Evolutionary conservation across 2,329 filamentous ascomycete species (phyloP).

Genomic region (Chaetoscypha palmicola): DNA sequence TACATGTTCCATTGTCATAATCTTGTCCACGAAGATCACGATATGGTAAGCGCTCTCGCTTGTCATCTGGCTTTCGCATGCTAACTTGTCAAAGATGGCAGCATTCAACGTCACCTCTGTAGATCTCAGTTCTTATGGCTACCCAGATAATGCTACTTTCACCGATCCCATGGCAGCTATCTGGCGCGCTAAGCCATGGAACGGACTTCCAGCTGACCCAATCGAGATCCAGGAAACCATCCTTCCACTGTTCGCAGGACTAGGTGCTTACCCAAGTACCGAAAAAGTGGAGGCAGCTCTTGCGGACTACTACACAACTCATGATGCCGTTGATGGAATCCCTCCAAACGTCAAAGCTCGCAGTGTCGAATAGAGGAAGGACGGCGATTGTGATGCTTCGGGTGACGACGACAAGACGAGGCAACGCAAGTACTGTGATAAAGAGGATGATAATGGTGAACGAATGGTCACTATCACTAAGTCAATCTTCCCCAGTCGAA

Average conservation of each 20-base stretch:
- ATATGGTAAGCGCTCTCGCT: slow-evolving; percentile 17
- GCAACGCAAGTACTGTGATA: too few relatives aligned
- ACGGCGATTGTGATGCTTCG: too few relatives aligned
- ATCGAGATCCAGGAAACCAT: slow-evolving; percentile 9
- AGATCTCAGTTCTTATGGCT: slow-evolving; percentile 14
- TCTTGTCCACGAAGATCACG: slow-evolving; percentile 29
- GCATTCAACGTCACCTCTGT: slow-evolving; percentile 23
- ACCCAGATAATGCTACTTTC: slow-evolving; percentile 19
- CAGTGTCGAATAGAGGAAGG: too few relatives aligned
- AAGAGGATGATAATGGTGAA: too few relatives aligned
- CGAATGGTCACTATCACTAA: too few relatives aligned
- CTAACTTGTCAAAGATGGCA: slow-evolving; percentile 3
- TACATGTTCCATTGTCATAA: slow-evolving; percentile 39
- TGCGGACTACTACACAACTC: slow-evolving; percentile 5
- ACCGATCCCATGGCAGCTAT: slow-evolving; percentile 21
- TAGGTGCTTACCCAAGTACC: slow-evolving; percentile 19
- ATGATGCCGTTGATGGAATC: not conserved
- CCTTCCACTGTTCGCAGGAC: slow-evolving; percentile 10
- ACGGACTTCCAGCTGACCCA: slow-evolving; percentile 8
- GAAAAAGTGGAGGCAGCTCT: slow-evolving; percentile 6
- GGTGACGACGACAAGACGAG: too few relatives aligned
- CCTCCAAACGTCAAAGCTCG: not conserved
- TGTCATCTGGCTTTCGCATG: not conserved
- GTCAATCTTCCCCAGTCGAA: too few relatives aligned
- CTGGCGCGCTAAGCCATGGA: slow-evolving; percentile 19